A percentile compares a stretch with the other conserved stretches of the same genome.
Evolutionary conservation across 306 rosid genomes (phyloP).

Genomic region (Gynostemma pentaphyllum): DNA sequence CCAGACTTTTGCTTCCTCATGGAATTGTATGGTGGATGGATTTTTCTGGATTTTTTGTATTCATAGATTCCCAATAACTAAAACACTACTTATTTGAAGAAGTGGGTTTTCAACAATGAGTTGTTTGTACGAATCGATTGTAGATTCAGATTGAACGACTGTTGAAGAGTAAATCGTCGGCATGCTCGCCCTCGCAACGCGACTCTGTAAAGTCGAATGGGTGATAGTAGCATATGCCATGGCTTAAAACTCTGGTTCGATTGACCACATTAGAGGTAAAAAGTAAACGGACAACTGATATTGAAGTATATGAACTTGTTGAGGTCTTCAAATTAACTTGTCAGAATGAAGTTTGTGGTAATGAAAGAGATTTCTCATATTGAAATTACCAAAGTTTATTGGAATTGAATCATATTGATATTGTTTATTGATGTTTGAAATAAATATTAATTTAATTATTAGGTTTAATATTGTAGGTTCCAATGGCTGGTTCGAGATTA

Average conservation of each 20-base stretch:
- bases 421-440: no score
- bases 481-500: no score
- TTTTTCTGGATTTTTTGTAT: slow-evolving; percentile 5
- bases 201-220: neutral
- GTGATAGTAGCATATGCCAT: neutral
- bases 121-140: neutral
- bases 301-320: neutral
- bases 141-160: neutral
- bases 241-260: neutral
- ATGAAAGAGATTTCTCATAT: no score
- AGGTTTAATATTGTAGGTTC: no score
- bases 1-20: neutral
- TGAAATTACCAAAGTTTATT: no score
- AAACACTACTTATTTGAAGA: neutral
- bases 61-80: neutral
- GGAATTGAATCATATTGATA: no score
- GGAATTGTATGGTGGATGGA: slow-evolving; percentile 2
- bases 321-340: no score
- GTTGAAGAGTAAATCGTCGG: neutral
- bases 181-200: neutral
- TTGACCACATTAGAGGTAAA: neutral
- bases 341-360: no score
- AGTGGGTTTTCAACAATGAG: neutral
- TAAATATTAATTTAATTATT: no score
- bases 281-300: neutral